Base-by-base conservation (phyloP, 2,329 filamentous ascomycete genomes). In the Fusarium palustre region DNA sequence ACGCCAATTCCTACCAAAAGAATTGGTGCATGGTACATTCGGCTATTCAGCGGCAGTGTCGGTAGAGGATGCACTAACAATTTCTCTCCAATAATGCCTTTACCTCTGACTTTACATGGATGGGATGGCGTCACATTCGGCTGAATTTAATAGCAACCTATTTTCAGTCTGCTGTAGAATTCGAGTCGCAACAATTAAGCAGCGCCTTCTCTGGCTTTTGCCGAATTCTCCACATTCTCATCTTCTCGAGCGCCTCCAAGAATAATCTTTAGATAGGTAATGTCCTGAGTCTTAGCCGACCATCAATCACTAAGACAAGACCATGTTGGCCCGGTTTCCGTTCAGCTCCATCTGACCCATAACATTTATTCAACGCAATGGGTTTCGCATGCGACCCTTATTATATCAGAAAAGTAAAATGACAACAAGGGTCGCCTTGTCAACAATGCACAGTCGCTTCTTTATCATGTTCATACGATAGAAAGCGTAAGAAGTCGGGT, bases 401-500 rank as follows among this genome's bases (percentile, higher is more conserved):
- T 18, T 46, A 56, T 2, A 42, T 62, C 20, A 46, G 62, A 20
- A 62, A 66, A 30, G 43, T 66, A 7, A 66, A 52, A 47, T 62
- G 62, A 28, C 8, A 46, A 8, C 18, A 20, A 13, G 28, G 43
- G 46, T 38, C 30, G 2, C 62, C 48, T 3, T 62, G 64, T 18
- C 45, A 56, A 16, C 62, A 53, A 18, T 66, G 55, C 12, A n/a
- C 34, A 0, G 39, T 33, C 3, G 59, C 49, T 46, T 52, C 48
- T 13, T 7, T 65, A 6, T 36, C 62, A 3, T 66, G 64, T 24
- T 66, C 64, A 12, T 65, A 61, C n/a, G 41, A 49, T 7, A 54
- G 64, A 18, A 56, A 62, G 42, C 64, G 64, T 11, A 66, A 66
- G 41, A 66, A 66, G 24, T 61, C 62, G 1, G 64, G 64, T 0